phyloP scores from a whole-genome alignment of 352 stramenopile species.

The Pythium oligandrum region DNA sequence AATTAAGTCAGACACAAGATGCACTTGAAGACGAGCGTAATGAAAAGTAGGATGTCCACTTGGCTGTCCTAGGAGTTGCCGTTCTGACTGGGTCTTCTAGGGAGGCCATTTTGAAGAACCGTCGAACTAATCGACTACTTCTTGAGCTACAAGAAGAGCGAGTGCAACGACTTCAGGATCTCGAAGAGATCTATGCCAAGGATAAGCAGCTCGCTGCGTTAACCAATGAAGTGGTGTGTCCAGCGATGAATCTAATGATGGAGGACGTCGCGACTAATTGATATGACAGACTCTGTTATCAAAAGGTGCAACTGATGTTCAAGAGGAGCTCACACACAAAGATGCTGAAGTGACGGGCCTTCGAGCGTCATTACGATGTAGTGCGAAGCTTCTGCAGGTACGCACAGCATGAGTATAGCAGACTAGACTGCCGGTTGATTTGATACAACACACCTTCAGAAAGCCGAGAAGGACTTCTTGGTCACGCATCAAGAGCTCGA shows the following conservation, averaged over 20 bases:
- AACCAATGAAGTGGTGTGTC: conserved; percentile 44
- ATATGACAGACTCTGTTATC: conserved; percentile 31
- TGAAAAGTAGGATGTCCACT: conserved; percentile 43
- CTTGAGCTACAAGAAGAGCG: conserved; percentile 71
- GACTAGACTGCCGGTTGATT: too few relatives aligned
- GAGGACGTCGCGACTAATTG: not conserved
- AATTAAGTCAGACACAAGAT: conserved; percentile 56
- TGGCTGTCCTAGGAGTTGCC: not conserved
- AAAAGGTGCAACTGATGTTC: conserved; percentile 33
- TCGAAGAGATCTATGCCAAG: conserved; percentile 79
- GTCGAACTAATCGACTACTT: conserved; percentile 56
- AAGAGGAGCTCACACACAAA: conserved; percentile 65
- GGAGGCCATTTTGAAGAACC: conserved; percentile 69
- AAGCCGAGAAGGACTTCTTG: conserved; percentile 70
- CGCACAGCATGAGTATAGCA: not conserved
- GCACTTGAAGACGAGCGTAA: conserved; percentile 62
- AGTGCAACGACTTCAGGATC: conserved; percentile 71
- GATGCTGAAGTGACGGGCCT: conserved; percentile 62
- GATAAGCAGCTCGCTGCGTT: conserved; percentile 67
- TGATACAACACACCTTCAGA: conserved; percentile 17
- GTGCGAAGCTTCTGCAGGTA: conserved; percentile 69
- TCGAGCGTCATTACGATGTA: conserved; percentile 55
- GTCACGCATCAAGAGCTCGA: conserved; percentile 61
- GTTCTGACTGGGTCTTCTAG: conserved; percentile 13
- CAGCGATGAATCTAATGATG: not conserved